Base-by-base conservation (phyloP, 352 stramenopile genomes). In the Pythium volutum region DNA sequence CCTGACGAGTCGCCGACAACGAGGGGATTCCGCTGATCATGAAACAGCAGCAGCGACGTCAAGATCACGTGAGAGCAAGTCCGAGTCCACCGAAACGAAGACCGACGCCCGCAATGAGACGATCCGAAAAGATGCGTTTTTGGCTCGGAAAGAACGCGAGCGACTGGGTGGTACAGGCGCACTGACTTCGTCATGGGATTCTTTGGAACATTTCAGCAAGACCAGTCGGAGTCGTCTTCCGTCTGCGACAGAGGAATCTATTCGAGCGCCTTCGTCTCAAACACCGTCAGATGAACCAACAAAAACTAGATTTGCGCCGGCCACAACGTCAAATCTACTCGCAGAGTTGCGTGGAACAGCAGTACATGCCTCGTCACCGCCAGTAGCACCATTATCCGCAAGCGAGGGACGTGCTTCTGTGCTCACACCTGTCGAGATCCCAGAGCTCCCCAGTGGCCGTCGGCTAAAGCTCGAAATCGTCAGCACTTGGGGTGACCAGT, bases 401-500 rank as follows among this genome's bases (percentile, higher is more conserved):
- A 10, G 7, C 11, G 48, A 55, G 8, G n/a, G 33, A 16, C 41
- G 4, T 20, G 25, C 53, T 42, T 39, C 53, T 10, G n/a, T 31
- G 4, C n/a, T 29, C 4, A 12, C 12, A 33, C 41, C 38, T 16
- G 47, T 66, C 12, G 52, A 61, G 4, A 87, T 95, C 33, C 88
- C 87, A 4, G 71, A 83, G 14, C 68, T 96, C 27, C 88, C 88
- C 3, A 74, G 39, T 33, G 86, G 86, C 0, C 71, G 71, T 34
- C 79, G 67, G 20, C 47, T 97, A 1, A 71, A 75, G 23, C 53
- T 97, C 5, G 75, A 94, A 38, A 91, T 97, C 31, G 39, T 96
- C 4, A 87, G 67, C 42, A 97, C 91, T 0, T 97, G 88, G 88
- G 91, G 90, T 16, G 91, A 97, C 58, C 74, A 77, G 4, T 83